Evolutionary conservation across 2,329 filamentous ascomycete genomes (phyloP).

Genomic region (Arachnomyces sp.): DNA sequence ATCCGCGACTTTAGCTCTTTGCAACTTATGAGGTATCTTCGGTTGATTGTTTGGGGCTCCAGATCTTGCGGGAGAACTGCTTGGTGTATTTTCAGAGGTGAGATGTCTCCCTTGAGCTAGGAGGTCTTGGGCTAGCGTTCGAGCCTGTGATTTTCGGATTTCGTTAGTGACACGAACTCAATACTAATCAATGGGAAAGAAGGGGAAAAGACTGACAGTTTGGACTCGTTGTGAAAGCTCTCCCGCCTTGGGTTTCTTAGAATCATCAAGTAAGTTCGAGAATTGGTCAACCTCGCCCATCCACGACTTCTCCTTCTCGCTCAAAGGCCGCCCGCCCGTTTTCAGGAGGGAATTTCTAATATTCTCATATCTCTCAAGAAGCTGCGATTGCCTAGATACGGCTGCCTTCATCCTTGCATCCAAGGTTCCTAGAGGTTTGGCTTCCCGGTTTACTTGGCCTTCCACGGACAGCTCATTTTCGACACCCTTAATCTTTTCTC

Average conservation of each 20-base stretch:
- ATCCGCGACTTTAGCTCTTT: conserved; percentile 39
- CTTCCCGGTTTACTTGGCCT: conserved; percentile 18
- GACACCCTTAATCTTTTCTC: conserved; percentile 38
- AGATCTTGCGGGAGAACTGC: conserved; percentile 20
- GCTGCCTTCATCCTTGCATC: conserved; percentile 35
- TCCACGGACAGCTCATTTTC: conserved; percentile 32
- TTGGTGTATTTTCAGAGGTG: conserved; percentile 21
- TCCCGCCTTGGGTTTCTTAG: conserved; percentile 15
- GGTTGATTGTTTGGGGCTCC: conserved; percentile 24
- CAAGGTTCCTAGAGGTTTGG: conserved; percentile 26
- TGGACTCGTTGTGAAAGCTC: conserved; percentile 30
- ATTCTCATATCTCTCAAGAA: conserved; percentile 37
- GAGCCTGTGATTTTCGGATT: conserved; percentile 23
- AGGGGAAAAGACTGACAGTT: conserved; percentile 25
- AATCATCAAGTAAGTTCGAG: conserved; percentile 27
- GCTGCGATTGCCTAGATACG: conserved; percentile 31
- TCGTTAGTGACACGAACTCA: conserved; percentile 10
- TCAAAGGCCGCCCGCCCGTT: conserved; percentile 37
- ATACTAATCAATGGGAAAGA: neutral
- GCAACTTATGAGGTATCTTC: conserved; percentile 34
- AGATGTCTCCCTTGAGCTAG: conserved; percentile 23
- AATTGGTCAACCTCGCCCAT: conserved; percentile 36
- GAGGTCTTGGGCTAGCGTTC: conserved; percentile 31
- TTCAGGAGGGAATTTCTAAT: conserved; percentile 37
- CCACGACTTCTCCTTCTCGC: conserved; percentile 41